Evolutionary conservation across 2,329 filamentous ascomycete species (phyloP).

Genomic region (Apiospora hydei): DNA sequence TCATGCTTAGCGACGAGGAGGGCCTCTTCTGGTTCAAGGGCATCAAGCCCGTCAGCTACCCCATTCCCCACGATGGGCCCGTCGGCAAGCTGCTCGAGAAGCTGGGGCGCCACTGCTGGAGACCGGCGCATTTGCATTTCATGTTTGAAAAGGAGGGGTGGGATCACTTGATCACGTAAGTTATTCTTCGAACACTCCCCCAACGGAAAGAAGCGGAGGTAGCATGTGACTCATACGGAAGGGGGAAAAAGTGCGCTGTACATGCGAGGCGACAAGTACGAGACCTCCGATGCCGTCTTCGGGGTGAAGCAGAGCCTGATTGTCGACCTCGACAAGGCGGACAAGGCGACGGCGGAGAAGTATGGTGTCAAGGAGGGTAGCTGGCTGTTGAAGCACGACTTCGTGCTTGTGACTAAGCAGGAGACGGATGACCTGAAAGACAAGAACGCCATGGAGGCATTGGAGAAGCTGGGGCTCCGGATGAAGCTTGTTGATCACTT

Average conservation of each 20-base stretch:
- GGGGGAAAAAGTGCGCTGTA: constrained; percentile 69
- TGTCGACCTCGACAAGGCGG: constrained; percentile 65
- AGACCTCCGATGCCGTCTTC: constrained; percentile 85
- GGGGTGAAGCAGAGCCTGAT: constrained; percentile 83
- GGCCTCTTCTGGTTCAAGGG: constrained; percentile 87
- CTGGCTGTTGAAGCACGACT: constrained; percentile 74
- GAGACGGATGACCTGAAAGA: constrained; percentile 73
- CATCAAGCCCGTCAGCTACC: constrained; percentile 85
- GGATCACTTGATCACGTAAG: constrained; percentile 84
- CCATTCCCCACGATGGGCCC: constrained; percentile 84
- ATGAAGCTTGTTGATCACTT: constrained; percentile 80
- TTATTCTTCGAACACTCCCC: constrained; percentile 36
- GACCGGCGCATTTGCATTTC: constrained; percentile 84
- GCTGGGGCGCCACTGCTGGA: constrained; percentile 77
- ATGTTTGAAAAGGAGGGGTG: constrained; percentile 85
- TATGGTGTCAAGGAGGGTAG: constrained; percentile 71
- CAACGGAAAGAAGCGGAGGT: constrained; percentile 26
- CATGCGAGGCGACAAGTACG: constrained; percentile 79
- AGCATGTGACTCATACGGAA: neutral
- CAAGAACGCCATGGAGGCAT: constrained; percentile 67
- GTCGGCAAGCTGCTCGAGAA: constrained; percentile 74
- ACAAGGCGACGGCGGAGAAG: constrained; percentile 60
- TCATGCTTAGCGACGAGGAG: constrained; percentile 72
- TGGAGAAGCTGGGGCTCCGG: constrained; percentile 70
- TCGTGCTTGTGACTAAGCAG: constrained; percentile 76